phyloP scores from a whole-genome alignment of 176 grass and related monocot species.

The Oryza glaberrima region DNA sequence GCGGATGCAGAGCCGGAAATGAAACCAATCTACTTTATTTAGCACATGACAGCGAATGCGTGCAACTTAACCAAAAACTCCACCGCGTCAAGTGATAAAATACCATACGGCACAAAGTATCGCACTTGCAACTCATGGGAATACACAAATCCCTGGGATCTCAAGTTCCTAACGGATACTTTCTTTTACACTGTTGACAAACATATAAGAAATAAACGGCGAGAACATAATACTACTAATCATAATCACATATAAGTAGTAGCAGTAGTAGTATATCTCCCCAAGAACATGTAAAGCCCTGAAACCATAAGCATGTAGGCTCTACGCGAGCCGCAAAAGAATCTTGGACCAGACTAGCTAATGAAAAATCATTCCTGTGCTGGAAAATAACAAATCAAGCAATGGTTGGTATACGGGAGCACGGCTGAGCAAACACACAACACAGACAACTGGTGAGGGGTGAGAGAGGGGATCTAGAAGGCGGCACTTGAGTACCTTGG shows the following conservation, averaged over 20 bases:
- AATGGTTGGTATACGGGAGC: not conserved
- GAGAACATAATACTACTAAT: not conserved
- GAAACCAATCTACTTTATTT: not conserved
- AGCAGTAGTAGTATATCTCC: not conserved
- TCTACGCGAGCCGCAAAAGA: not conserved
- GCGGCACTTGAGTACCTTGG: conserved; percentile 56
- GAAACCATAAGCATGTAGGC: not conserved
- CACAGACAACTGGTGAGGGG: not conserved
- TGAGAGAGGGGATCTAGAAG: not conserved
- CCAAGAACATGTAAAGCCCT: not conserved
- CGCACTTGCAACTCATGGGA: not conserved
- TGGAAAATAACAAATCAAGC: conserved; percentile 2
- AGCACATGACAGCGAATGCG: not conserved
- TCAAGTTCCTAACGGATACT: not conserved
- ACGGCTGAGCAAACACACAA: not conserved
- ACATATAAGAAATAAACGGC: not conserved
- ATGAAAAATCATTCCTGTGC: not conserved
- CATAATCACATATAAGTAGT: too few relatives aligned
- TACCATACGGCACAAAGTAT: not conserved
- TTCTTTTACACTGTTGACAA: not conserved
- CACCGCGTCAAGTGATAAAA: not conserved
- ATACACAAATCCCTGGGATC: not conserved
- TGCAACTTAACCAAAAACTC: not conserved
- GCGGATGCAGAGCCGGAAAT: not conserved
- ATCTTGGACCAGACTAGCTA: not conserved